Percentiles rank a stretch among this genome's conserved stretches.
Conservation (phyloP, 148 eudicot species). For the Heliosperma pusillum region DNA sequence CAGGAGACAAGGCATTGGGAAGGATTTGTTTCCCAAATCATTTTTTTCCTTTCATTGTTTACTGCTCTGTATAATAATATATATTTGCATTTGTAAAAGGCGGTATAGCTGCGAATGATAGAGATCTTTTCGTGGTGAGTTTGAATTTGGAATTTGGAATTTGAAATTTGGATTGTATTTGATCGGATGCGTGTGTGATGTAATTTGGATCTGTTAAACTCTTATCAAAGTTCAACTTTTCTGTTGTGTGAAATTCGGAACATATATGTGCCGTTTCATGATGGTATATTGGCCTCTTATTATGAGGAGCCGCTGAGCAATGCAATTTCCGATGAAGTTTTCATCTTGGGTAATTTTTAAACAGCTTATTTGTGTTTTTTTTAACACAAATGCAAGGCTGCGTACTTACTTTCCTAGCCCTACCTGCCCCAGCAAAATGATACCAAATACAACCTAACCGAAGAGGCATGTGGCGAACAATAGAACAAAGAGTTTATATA, state of each 20-base stretch:
- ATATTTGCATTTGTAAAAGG: neutral
- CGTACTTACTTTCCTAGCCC: too few species aligned
- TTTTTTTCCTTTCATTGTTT: neutral
- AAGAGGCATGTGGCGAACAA: neutral
- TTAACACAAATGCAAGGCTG: neutral
- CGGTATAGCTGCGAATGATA: neutral
- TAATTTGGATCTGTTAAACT: neutral
- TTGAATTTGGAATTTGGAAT: neutral
- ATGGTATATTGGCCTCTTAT: neutral
- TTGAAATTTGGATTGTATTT: neutral
- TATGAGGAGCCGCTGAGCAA: neutral
- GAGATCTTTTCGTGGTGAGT: conserved; percentile 3
- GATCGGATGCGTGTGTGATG: neutral
- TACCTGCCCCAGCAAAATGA: too few species aligned
- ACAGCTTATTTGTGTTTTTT: neutral
- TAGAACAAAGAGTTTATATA: neutral
- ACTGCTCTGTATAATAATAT: neutral
- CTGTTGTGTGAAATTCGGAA: neutral
- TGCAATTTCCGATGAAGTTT: neutral
- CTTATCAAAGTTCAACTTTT: too few species aligned
- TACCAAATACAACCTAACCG: neutral
- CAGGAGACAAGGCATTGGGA: neutral
- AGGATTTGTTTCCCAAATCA: neutral
- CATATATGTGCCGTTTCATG: too few species aligned
- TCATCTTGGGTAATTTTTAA: neutral